These are phyloP conservation scores for Trichoderma reesei DNA, from an alignment of 495 filamentous ascomycete genomes.

Conservation along the genomic window DNA sequence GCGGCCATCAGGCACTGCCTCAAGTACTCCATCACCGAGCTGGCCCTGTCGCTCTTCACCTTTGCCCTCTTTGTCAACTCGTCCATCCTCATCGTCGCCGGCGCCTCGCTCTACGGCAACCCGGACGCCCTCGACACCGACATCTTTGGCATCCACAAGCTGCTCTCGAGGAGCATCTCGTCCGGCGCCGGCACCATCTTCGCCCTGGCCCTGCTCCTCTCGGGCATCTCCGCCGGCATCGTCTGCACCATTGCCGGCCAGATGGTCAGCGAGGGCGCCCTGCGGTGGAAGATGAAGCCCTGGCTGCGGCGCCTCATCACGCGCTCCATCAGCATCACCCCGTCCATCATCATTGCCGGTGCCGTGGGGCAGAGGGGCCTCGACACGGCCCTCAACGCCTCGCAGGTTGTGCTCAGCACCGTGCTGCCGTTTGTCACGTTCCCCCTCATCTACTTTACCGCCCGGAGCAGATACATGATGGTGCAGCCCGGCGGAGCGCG, in stretches of 20 bases:
- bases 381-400: slow-evolving; percentile 61
- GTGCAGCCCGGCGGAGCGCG: slow-evolving; percentile 36
- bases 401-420: slow-evolving; percentile 71
- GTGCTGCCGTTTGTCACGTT: slow-evolving; percentile 74
- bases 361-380: slow-evolving; percentile 66
- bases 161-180: slow-evolving; percentile 59
- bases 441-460: slow-evolving; percentile 83
- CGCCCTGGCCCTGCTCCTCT: slow-evolving; percentile 67
- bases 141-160: slow-evolving; percentile 72
- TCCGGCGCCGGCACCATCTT: slow-evolving; percentile 67
- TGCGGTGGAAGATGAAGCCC: slow-evolving; percentile 59
- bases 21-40: slow-evolving; percentile 68
- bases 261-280: slow-evolving; percentile 71
- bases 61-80: slow-evolving; percentile 93
- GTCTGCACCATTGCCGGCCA: slow-evolving; percentile 79
- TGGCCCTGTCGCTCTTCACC: slow-evolving; percentile 70
- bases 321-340: slow-evolving; percentile 65
- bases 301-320: slow-evolving; percentile 67
- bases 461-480: slow-evolving; percentile 71
- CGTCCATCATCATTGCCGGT: slow-evolving; percentile 71
- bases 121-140: slow-evolving; percentile 52
- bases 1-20: slow-evolving; percentile 69
- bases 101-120: slow-evolving; percentile 61
- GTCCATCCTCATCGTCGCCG: slow-evolving; percentile 82
- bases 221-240: slow-evolving; percentile 66